phyloP scores from a whole-genome alignment of 805 yeast genomes.

The Zygotorulaspora chibaensis region DNA sequence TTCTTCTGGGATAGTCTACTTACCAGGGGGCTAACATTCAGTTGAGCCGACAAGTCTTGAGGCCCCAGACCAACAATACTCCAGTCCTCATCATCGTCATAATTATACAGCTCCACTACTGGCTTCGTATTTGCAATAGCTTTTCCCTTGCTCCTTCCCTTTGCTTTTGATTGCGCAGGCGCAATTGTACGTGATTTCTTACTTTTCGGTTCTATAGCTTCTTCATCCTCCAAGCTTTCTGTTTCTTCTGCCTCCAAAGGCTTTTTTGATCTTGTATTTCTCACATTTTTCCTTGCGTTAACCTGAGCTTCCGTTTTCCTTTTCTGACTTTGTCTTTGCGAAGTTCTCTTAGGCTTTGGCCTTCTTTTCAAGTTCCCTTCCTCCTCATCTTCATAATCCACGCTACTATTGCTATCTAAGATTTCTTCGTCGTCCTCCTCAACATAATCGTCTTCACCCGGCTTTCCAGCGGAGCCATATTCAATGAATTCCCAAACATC shows the following conservation, averaged over 20 bases:
- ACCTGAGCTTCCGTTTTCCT: slow-evolving; percentile 18
- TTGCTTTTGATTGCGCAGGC: slow-evolving; percentile 15
- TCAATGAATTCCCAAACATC: slow-evolving; percentile 36
- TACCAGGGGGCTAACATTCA: slow-evolving; percentile 21
- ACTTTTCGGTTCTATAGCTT: slow-evolving; percentile 8
- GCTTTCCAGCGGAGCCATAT: slow-evolving; percentile 33
- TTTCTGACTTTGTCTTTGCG: slow-evolving; percentile 17
- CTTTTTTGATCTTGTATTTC: slow-evolving; percentile 17
- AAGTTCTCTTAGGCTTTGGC: slow-evolving; percentile 7
- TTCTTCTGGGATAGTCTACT: slow-evolving; percentile 29
- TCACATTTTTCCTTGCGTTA: slow-evolving; percentile 21
- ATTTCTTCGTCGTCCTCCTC: slow-evolving; percentile 33
- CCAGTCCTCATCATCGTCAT: slow-evolving; percentile 35
- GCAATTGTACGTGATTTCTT: slow-evolving; percentile 23
- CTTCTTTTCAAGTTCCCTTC: slow-evolving; percentile 24
- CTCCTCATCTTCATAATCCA: slow-evolving; percentile 31
- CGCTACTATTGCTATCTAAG: slow-evolving; percentile 18
- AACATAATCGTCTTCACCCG: slow-evolving; percentile 30
- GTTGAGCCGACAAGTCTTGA: slow-evolving; percentile 25
- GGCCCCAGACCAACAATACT: slow-evolving; percentile 33
- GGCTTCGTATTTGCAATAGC: slow-evolving; percentile 12
- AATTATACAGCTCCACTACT: slow-evolving; percentile 19
- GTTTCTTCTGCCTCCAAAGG: slow-evolving; percentile 21
- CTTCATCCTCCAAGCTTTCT: slow-evolving; percentile 8
- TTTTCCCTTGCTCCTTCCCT: slow-evolving; percentile 13